Conservation (phyloP, 148 eudicot species). For the Polygonum aviculare region DNA sequence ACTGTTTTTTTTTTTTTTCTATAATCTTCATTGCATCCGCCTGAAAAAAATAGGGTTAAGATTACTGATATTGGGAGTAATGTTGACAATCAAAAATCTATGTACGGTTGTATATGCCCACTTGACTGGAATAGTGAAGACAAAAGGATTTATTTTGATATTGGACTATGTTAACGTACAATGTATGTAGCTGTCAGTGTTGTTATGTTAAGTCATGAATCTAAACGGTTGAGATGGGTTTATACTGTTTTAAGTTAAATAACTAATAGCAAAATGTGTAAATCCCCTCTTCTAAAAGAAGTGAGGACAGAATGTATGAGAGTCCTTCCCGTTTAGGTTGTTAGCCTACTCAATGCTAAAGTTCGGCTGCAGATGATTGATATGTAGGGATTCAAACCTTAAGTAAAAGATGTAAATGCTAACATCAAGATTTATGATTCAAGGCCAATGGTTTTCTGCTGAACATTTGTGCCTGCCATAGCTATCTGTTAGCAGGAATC, state of each 20-base stretch:
- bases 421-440: not conserved
- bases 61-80: not conserved
- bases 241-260: not conserved
- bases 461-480: not conserved
- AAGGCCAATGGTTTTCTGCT: not conserved
- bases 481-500: not conserved
- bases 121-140: not conserved
- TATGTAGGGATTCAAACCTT: not conserved
- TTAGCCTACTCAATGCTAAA: not conserved
- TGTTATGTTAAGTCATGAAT: not conserved
- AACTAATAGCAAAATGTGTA: not conserved
- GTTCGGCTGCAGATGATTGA: not conserved
- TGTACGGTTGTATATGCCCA: not conserved
- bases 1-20: not conserved
- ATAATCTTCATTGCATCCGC: not conserved
- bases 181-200: not conserved
- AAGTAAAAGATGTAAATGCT: not conserved
- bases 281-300: not conserved
- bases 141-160: not conserved
- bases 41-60: not conserved
- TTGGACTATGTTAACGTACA: not conserved
- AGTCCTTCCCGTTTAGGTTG: not conserved
- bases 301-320: not conserved
- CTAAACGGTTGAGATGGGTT: not conserved
- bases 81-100: not conserved